phyloP scores from a whole-genome alignment of 805 yeast species.

The Ogataea pilisensis region DNA sequence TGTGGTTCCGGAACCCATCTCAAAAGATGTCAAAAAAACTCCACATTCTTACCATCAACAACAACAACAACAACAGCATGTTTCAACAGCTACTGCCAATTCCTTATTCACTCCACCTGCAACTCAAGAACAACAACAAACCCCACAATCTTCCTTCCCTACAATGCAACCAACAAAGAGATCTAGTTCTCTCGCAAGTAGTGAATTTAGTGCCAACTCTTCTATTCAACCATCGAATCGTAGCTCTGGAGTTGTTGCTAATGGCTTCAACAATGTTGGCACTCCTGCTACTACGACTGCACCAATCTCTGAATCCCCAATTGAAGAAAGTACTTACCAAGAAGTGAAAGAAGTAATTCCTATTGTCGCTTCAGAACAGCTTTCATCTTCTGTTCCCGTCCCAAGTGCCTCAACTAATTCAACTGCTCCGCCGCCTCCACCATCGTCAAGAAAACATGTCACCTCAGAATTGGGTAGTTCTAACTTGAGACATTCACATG shows the following conservation, averaged over 20 bases:
- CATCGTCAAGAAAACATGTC: conserved; percentile 30
- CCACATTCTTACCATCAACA: too few relatives aligned
- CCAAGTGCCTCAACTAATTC: conserved; percentile 6
- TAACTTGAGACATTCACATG: conserved; percentile 22
- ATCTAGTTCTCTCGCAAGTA: conserved; percentile 23
- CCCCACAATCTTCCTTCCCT: conserved; percentile 14
- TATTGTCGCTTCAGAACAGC: too few relatives aligned
- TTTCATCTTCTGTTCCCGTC: conserved; percentile 3
- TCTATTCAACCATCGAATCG: conserved; percentile 22
- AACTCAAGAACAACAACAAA: neutral
- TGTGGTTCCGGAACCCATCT: neutral
- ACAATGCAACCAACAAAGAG: conserved; percentile 31
- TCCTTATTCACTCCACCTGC: conserved; percentile 4
- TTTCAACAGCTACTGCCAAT: neutral
- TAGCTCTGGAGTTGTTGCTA: neutral
- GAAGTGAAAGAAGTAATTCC: conserved; percentile 2
- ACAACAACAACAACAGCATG: neutral
- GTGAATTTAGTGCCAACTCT: conserved; percentile 8
- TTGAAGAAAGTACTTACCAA: conserved; percentile 1
- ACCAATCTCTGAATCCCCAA: conserved; percentile 11
- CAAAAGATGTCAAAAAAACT: neutral
- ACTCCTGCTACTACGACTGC: conserved; percentile 18
- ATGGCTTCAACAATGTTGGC: conserved; percentile 3
- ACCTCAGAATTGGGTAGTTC: conserved; percentile 13
- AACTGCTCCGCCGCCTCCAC: conserved; percentile 31